A percentile compares a stretch with the other conserved stretches of the same genome.
These are phyloP conservation scores for Ehretia macrophylla DNA, from an alignment of 257 asterid species.

Conservation along the genomic window DNA sequence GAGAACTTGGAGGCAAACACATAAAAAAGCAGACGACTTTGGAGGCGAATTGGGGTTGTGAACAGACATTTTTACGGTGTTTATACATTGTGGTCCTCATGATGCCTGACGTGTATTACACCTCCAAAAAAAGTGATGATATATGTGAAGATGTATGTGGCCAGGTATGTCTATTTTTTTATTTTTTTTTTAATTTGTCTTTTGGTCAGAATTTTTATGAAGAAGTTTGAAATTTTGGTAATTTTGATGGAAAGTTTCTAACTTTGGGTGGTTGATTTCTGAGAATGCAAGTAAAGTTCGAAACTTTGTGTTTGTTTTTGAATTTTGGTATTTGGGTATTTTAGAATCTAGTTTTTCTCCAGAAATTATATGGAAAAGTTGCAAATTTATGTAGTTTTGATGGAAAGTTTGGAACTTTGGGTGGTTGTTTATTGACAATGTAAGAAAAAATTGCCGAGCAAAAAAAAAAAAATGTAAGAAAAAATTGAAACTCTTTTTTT, in stretches of 20 bases:
- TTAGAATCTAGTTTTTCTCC: neutral
- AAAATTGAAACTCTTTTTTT: too few species aligned
- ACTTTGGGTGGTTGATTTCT: slow-evolving; percentile 1
- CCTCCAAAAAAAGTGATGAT: slow-evolving; percentile 41
- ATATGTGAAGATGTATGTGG: slow-evolving; percentile 42
- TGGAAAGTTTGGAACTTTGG: neutral
- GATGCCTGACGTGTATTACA: slow-evolving; percentile 30
- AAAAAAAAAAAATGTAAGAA: neutral
- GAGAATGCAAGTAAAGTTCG: neutral
- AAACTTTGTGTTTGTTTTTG: neutral
- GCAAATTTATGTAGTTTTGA: too few species aligned
- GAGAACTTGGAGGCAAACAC: neutral
- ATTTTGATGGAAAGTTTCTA: slow-evolving; percentile 6
- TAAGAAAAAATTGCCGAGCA: too few species aligned
- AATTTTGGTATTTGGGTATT: neutral
- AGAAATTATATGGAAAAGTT: neutral
- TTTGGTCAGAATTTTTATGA: slow-evolving; percentile 5
- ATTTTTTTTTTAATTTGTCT: slow-evolving; percentile 1
- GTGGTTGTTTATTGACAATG: neutral
- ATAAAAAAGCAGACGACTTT: too few species aligned
- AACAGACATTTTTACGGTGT: neutral
- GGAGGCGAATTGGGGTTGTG: neutral
- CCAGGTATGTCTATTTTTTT: slow-evolving; percentile 37
- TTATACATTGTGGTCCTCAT: slow-evolving; percentile 5
- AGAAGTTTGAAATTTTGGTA: slow-evolving; percentile 1